Evolutionary conservation across 23 red algal species (phyloP), one percentile per base, ranked within the genome.

Genomic region (Rhodosorus marinus): DNA sequence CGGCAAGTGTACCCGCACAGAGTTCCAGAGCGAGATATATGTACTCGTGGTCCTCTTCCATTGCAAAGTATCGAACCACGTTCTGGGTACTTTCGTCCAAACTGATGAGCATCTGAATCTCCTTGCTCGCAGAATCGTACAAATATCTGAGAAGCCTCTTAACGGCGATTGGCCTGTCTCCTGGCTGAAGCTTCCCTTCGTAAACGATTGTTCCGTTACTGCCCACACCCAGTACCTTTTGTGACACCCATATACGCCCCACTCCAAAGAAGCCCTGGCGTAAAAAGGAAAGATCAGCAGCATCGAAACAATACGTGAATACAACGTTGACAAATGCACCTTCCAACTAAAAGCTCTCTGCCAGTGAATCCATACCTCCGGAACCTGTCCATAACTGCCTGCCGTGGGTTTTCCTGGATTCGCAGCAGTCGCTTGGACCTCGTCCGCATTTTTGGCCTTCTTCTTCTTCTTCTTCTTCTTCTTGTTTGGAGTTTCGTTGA

Each of bases 31-130:
- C 90, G 0, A 98, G 34, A 43, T 98, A 98, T 2, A 98, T 75
- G 33, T 86, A 98, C 26, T 83, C 70, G 3, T 60, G 51, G 62
- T 77, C 79, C 52, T 98, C 90, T 51, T 98, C 90, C 90, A 98
- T 98, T 1, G 90, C 90, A 45, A 77, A 98, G 61, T 98, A 98
- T 11, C 78, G 77, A 23, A 98, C 51, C 4, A 98, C 72, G 51
- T 85, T 75, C 25, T 66, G 78, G 47, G 66, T 72, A n/a, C 67
- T 54, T 52, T 98, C 78, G 52, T 98, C 90, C 26, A 98, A 60
- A 31, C 76, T 74, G 33, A 98, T 82, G 5, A 85, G 57, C 31
- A 98, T 55, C 26, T 64, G 76, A 57, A 98, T 98, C 48, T 98
- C 90, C 41, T 64, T 52, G n/a, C 71, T 47, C 11, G 90, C 90